phyloP scores from a whole-genome alignment of 2,329 filamentous ascomycete species.

The Aspergillus brasiliensis region DNA sequence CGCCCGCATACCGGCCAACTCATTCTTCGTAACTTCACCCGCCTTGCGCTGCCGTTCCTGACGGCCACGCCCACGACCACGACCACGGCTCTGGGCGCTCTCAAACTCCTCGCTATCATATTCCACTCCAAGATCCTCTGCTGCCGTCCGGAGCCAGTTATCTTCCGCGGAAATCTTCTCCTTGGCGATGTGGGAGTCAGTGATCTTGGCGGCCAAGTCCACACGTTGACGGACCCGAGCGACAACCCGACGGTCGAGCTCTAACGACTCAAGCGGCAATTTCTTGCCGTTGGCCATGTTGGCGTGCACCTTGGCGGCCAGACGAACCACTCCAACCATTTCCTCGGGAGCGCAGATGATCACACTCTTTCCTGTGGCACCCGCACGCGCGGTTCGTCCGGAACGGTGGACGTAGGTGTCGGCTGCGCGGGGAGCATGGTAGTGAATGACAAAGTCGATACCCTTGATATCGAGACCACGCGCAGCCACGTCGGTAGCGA shows the following conservation, averaged over 20 bases:
- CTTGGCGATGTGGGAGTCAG: conserved; percentile 80
- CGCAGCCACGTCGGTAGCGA: conserved; percentile 92
- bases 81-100: conserved; percentile 52
- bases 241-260: conserved; percentile 79
- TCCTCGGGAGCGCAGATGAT: conserved; percentile 91
- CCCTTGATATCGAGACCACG: conserved; percentile 90
- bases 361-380: conserved; percentile 75
- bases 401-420: conserved; percentile 96
- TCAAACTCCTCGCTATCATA: conserved; percentile 88
- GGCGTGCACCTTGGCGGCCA: conserved; percentile 86
- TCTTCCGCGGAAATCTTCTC: conserved; percentile 84
- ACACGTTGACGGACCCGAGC: conserved; percentile 75
- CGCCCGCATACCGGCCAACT: conserved; percentile 69
- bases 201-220: conserved; percentile 80
- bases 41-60: conserved; percentile 75
- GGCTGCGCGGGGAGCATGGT: conserved; percentile 88
- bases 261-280: conserved; percentile 70
- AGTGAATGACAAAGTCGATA: conserved; percentile 89
- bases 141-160: conserved; percentile 78
- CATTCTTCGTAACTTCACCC: conserved; percentile 67
- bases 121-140: conserved; percentile 90
- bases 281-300: conserved; percentile 57
- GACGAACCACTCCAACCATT: conserved; percentile 76
- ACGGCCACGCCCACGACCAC: conserved; percentile 71
- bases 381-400: conserved; percentile 86